These are phyloP conservation scores for Zygosaccharomyces pseudobailii DNA, from an alignment of 1,139 yeast genomes.

Conservation along the genomic window DNA sequence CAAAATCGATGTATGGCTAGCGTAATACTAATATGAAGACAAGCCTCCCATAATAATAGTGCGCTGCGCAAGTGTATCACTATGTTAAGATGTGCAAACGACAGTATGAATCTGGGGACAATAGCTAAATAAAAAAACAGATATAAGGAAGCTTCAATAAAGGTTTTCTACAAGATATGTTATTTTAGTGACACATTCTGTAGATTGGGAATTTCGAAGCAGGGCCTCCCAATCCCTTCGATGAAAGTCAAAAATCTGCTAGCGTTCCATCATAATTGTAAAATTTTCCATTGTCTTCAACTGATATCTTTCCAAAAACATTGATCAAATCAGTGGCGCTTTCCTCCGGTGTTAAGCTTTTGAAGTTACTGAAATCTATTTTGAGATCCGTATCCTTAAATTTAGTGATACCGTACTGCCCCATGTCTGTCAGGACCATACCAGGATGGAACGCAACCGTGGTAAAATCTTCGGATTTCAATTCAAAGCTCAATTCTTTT, in stretches of 20 bases:
- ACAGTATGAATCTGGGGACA: not conserved
- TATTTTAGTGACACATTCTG: not conserved
- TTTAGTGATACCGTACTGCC: constrained; percentile 1
- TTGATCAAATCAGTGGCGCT: constrained; percentile 9
- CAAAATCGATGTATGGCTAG: not conserved
- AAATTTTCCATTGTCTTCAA: constrained; percentile 16
- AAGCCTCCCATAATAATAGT: not conserved
- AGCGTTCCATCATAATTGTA: constrained; percentile 13
- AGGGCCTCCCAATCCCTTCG: too few species aligned
- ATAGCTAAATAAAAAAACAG: not conserved
- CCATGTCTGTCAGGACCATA: constrained; percentile 33
- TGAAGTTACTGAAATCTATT: not conserved
- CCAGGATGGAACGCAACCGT: constrained; percentile 36
- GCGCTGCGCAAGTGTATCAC: not conserved
- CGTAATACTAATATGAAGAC: not conserved
- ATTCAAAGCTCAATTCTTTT: constrained; percentile 26
- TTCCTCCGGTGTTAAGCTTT: constrained; percentile 1
- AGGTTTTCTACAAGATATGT: not conserved
- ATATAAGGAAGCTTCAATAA: not conserved
- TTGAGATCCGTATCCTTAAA: not conserved
- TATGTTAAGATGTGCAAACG: not conserved
- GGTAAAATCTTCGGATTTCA: constrained; percentile 24
- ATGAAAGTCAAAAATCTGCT: not conserved
- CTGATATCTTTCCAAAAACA: constrained; percentile 1
- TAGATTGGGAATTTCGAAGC: not conserved